Conservation (phyloP, 179 eudicot species). For the Monotropa hypopitys region DNA sequence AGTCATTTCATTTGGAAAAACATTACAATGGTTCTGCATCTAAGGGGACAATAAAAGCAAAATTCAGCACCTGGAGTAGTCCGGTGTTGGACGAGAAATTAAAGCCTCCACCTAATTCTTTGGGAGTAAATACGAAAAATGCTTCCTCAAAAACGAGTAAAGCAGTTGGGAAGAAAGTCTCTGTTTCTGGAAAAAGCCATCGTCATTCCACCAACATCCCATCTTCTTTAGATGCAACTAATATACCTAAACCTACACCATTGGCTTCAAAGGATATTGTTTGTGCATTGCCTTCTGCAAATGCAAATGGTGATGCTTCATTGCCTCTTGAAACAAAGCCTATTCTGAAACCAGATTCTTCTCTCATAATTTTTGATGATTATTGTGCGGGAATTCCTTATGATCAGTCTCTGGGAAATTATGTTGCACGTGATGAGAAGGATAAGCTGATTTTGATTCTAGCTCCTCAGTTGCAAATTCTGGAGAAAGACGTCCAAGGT, state of each 20-base stretch:
- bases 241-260: not conserved
- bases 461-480: not conserved
- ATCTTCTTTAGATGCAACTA: not conserved
- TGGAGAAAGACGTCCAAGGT: constrained; percentile 8
- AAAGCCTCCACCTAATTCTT: constrained; percentile 13
- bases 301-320: not conserved
- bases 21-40: constrained; percentile 15
- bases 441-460: constrained; percentile 7
- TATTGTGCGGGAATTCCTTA: constrained; percentile 18
- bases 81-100: constrained; percentile 24
- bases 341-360: not conserved
- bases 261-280: not conserved
- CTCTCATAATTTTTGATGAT: constrained; percentile 3
- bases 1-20: constrained; percentile 24
- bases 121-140: constrained; percentile 16
- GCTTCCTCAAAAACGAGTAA: constrained; percentile 10
- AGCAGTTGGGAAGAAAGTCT: not conserved
- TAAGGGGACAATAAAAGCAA: constrained; percentile 27
- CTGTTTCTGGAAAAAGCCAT: not conserved
- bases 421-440: constrained; percentile 5
- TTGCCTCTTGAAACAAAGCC: not conserved
- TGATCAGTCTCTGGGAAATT: not conserved
- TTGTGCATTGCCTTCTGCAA: not conserved
- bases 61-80: constrained; percentile 17
- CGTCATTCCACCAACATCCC: constrained; percentile 3